Evolutionary conservation across 371 early-diverging fungal species (phyloP), one percentile per base, ranked within the genome.

Genomic region (Mucor saturninus): DNA sequence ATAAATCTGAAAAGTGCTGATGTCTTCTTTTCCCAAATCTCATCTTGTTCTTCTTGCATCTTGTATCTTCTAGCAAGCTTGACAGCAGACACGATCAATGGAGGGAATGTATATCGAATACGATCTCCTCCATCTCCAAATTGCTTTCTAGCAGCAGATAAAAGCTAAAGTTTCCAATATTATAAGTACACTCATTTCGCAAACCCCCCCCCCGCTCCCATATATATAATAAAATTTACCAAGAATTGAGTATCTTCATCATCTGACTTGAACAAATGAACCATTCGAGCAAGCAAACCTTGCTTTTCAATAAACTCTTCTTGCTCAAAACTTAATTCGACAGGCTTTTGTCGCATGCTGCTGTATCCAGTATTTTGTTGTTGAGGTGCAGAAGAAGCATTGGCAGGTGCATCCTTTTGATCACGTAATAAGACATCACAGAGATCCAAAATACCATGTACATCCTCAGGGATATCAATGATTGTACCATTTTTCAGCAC

Each of bases 81-180:
- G 10, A 93, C 75, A 35, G 89, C 86, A 9, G 86, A 85, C 39
- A 84, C 75, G 42, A 92, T 81, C 21, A 97, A 74, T 6, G 96
- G 84, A 6, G 97, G 96, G 68, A 94, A 89, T 30, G 96, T 94
- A 65, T 90, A 94, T 50, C 88, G 83, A 56, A 95, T 87, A 39
- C 95, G 87, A 59, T 91, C 89, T 6, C 93, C 96, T 42, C 95
- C 93, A 64, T 92, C 89, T 1, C 85, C 84, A 53, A 97, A 86
- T 61, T 92, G 89, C 56, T 91, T 89, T 43, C 92, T 81, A 7
- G 90, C 91, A 5, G 91, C 83, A 10, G 89, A 85, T 49, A 96
- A 75, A 30, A 95, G 83, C 81, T 89, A 71, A n/a, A n/a, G n/a
- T n/a, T n/a, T n/a, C n/a, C 2, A 42, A 15, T 13, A 40, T 13